A percentile compares a stretch with the other conserved stretches of the same genome.
Evolutionary conservation across 2,329 filamentous ascomycete species (phyloP).

Genomic region (Fusarium buxicola): DNA sequence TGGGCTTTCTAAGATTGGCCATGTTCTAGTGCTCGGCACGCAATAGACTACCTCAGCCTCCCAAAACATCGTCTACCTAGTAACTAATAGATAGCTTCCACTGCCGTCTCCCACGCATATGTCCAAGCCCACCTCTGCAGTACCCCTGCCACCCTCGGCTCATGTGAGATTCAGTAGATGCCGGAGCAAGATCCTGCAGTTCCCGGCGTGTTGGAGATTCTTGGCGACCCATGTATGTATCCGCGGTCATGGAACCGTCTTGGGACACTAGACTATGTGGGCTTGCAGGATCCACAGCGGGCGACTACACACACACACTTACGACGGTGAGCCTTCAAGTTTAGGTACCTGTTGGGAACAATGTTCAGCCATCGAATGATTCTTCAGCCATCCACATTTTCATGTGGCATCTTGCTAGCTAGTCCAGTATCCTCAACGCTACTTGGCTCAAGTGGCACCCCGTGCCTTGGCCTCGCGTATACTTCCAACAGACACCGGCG

Average conservation of each 20-base stretch:
- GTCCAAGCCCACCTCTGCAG: neutral
- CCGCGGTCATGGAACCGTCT: slow-evolving; percentile 30
- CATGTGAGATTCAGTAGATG: slow-evolving; percentile 32
- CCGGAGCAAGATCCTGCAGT: slow-evolving; percentile 37
- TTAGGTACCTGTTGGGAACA: slow-evolving; percentile 13
- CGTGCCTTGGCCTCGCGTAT: slow-evolving; percentile 25
- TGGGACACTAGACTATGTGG: slow-evolving; percentile 19
- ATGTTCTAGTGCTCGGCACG: neutral
- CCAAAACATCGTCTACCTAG: no score
- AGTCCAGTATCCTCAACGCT: slow-evolving; percentile 13
- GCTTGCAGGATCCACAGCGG: slow-evolving; percentile 14
- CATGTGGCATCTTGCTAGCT: slow-evolving; percentile 23
- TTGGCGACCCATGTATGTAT: slow-evolving; percentile 29
- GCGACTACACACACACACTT: slow-evolving; percentile 13
- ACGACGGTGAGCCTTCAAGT: slow-evolving; percentile 15
- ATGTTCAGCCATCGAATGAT: slow-evolving; percentile 14
- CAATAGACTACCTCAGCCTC: neutral
- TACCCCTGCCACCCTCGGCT: slow-evolving; percentile 15
- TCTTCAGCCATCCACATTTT: slow-evolving; percentile 8
- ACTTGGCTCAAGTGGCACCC: slow-evolving; percentile 14
- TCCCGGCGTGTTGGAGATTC: slow-evolving; percentile 33
- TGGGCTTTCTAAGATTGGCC: neutral
- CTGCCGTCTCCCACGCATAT: no score
- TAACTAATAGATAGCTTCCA: no score
- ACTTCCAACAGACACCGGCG: slow-evolving; percentile 4